Evolutionary conservation across 2,329 filamentous ascomycete genomes (phyloP), one percentile per base, ranked within the genome.

Genomic region (Dryadomyces quercivorus): DNA sequence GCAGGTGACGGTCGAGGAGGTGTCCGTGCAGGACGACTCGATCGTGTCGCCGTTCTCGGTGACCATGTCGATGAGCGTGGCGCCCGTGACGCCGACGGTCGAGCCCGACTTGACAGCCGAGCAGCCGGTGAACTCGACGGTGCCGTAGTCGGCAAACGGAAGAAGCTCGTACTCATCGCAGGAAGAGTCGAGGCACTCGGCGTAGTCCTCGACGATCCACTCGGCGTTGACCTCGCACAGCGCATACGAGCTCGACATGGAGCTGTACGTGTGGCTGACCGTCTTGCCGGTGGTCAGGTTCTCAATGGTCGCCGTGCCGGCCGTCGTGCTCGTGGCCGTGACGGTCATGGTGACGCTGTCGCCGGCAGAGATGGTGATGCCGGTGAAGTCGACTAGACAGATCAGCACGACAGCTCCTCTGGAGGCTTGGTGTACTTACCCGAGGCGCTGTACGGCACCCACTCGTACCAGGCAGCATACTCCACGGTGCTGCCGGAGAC

Each of bases 201-300:
- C 53, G 36, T 62, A 65, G 56, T 65, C 64, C 58, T 66, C 64
- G 34, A 67, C 58, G 40, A 67, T 64, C 64, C 64, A 66, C 55
- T 65, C 64, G 53, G 61, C 62, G 53, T 65, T 63, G 45, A 55
- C 43, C 22, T 61, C 59, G 55, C 64, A 66, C 20, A 67, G 61
- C 36, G 61, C 56, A 16, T 45, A 38, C n/a, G 40, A 16, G 44
- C 38, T 50, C 10, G 31, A 16, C 52, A 77, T 76, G 7, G 67
- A 71, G 16, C 26, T 18, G 20, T 56, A 59, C 13, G 40, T 51
- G 65, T 82, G 74, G 20, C 70, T 72, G 34, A 76, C 76, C 8
- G 63, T 71, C 61, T 74, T 63, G 36, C 76, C 76, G 7, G 70
- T 78, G 18, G 52, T 49, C 34, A 60, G 59, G 56, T 62, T 60